Evolutionary conservation across 495 filamentous ascomycete genomes (phyloP), one percentile per base, ranked within the genome.

Genomic region (Cetradonia linearis): DNA sequence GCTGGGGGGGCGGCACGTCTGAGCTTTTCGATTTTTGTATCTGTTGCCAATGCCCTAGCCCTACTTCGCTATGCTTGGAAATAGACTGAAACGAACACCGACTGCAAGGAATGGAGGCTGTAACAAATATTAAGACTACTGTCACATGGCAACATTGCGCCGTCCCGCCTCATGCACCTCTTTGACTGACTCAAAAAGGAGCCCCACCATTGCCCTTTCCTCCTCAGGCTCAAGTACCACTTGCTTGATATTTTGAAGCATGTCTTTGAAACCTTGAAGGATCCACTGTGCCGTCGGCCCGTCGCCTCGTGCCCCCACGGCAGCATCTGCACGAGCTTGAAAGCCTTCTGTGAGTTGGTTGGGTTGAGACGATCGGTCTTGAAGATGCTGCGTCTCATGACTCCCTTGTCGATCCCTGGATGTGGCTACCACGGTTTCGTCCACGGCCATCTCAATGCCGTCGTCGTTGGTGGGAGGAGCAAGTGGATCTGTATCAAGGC

Each of bases 121-220:
- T 38, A 31, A 53, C 30, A 60, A 16, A 30, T 34, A 46, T 13
- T 49, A 36, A 1, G 1, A 33, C 23, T 31, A 6, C 6, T 40
- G 18, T 56, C 47, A 60, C 40, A 34, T 49, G 20, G 11, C 27
- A 25, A 14, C 3, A 8, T 48, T 48, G 10, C 65, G 62, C 30
- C 59, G 59, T 40, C 63, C 65, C 47, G 65, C 65, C 42, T 66
- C 64, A 46, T 62, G 60, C 8, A 65, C 64, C 54, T 63, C 62
- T 33, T 59, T 58, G 9, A 66, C 60, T 14, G 55, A 59, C 59
- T 68, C 64, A 31, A 66, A 66, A 7, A 66, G 60, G 11, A 66
- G 23, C 14, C 57, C 60, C 8, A 62, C 59, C 52, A 66, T 62
- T 28, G 54, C 64, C 20, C 64, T 50, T 56, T 68, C 66, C 46